Evolutionary conservation across 2,329 filamentous ascomycete species (phyloP).

Genomic region (Stemphylium lycopersici): DNA sequence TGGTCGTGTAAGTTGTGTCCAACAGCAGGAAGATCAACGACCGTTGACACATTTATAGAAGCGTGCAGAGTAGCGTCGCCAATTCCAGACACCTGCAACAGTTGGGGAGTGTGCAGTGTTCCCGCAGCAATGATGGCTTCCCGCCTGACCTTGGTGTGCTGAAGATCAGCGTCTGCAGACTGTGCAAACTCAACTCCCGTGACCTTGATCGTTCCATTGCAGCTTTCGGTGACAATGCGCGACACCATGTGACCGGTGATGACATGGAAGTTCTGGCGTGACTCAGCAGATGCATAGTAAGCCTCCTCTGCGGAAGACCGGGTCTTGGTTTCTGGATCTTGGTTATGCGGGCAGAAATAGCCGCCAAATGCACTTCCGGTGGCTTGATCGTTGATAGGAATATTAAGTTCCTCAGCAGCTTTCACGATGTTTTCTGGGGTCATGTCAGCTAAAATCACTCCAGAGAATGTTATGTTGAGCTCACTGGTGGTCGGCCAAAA

Average conservation of each 20-base stretch:
- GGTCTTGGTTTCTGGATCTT: slow-evolving; percentile 16
- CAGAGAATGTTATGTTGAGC: neutral
- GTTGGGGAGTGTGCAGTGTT: slow-evolving; percentile 33
- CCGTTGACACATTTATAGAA: slow-evolving; percentile 23
- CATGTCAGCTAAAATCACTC: neutral
- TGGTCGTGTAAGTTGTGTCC: slow-evolving; percentile 36
- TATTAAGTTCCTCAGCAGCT: slow-evolving; percentile 22
- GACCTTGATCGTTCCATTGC: slow-evolving; percentile 19
- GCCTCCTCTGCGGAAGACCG: slow-evolving; percentile 31
- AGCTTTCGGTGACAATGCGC: slow-evolving; percentile 17
- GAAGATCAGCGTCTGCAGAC: slow-evolving; percentile 15
- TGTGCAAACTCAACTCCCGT: slow-evolving; percentile 29
- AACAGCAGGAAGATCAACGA: slow-evolving; percentile 35
- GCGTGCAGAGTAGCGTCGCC: slow-evolving; percentile 28
- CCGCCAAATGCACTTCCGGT: slow-evolving; percentile 29
- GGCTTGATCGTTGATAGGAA: slow-evolving; percentile 28
- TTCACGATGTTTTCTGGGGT: slow-evolving; percentile 24
- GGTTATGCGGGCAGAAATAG: slow-evolving; percentile 28
- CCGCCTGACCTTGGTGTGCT: slow-evolving; percentile 24
- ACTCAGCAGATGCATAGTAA: slow-evolving; percentile 24
- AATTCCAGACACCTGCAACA: slow-evolving; percentile 38
- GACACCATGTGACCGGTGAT: slow-evolving; percentile 24
- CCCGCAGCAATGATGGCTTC: slow-evolving; percentile 37
- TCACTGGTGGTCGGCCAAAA: slow-evolving; percentile 32
- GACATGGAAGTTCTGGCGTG: slow-evolving; percentile 28